Evolutionary conservation across 352 stramenopile genomes (phyloP).

Genomic region (Blastocystis sp.): DNA sequence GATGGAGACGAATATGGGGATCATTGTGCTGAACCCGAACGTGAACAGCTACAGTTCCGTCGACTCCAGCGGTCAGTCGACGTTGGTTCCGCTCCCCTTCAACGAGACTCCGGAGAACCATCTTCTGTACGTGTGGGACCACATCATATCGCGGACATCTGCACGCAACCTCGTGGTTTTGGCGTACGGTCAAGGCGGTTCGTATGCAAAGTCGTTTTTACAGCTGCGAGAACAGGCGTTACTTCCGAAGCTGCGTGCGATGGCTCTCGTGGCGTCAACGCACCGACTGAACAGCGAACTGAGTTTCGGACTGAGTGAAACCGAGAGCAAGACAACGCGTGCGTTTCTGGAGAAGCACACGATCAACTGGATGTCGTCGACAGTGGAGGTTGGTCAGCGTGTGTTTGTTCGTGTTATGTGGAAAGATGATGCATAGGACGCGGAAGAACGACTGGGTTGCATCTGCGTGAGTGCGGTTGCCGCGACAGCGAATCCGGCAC

Average conservation of each 20-base stretch:
- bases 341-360: conserved; percentile 72
- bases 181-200: conserved; percentile 74
- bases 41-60: conserved; percentile 67
- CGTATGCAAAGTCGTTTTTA: conserved; percentile 75
- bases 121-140: conserved; percentile 75
- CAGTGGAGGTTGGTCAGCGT: conserved; percentile 73
- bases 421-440: background rate
- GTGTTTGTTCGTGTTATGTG: conserved; percentile 61
- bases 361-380: conserved; percentile 75
- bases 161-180: conserved; percentile 72
- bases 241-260: conserved; percentile 71
- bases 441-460: conserved; percentile 18
- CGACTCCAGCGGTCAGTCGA: conserved; percentile 70
- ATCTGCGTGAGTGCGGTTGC: conserved; percentile 15
- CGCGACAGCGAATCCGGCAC: background rate
- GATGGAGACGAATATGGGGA: conserved; percentile 71
- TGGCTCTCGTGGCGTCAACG: conserved; percentile 73
- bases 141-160: conserved; percentile 67
- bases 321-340: conserved; percentile 73
- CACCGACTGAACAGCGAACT: conserved; percentile 60
- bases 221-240: conserved; percentile 71
- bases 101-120: conserved; percentile 73
- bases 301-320: conserved; percentile 67
- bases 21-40: conserved; percentile 75
- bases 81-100: conserved; percentile 71